Base-by-base conservation (phyloP, 768 basidiomycete genomes). In the Serendipita sp. region DNA sequence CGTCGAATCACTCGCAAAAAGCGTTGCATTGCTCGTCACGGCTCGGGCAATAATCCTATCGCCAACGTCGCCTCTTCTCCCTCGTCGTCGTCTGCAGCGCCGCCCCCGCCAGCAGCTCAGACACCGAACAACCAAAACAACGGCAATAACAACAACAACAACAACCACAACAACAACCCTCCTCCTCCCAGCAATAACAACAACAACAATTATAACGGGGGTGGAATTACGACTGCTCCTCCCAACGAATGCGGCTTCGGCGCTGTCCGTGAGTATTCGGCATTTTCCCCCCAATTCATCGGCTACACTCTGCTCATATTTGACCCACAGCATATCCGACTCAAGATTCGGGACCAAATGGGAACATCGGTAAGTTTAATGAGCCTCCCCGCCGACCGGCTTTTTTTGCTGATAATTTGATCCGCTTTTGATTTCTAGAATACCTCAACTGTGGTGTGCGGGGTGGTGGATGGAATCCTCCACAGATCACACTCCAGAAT, bases 361-460 rank as follows among this genome's bases (percentile, higher is more conserved):
- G 53, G 17, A 26, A 22, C 11, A 31, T n/a, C 17, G 53, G 53
- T 58, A 33, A 51, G 42, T 42, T 11, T 42, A 20, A 42, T 42
- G n/a, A n/a, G n/a, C n/a, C n/a, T n/a, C n/a, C n/a, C n/a, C n/a
- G n/a, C n/a, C n/a, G n/a, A n/a, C n/a, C 38, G 38, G 14, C 38
- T 14, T 38, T 38, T 38, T 28, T 5, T 58, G 13, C 11, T 30
- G 30, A n/a, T 58, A 22, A 11, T 28, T 50, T 22, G 28, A 22
- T 22, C 28, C n/a, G 9, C 20, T 20, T 58, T n/a, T n/a, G 17
- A 9, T 11, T n/a, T 24, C 20, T 58, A 58, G 76, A 81, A 61
- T 91, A 83, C 80, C 71, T 91, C 67, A 89, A 87, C 74, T 92
- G 90, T 68, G 88, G 87, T 48, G 71, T 92, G 62, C 74, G 78